Conservation (phyloP, 768 basidiomycete genomes). For the Tulasnella sp. region DNA sequence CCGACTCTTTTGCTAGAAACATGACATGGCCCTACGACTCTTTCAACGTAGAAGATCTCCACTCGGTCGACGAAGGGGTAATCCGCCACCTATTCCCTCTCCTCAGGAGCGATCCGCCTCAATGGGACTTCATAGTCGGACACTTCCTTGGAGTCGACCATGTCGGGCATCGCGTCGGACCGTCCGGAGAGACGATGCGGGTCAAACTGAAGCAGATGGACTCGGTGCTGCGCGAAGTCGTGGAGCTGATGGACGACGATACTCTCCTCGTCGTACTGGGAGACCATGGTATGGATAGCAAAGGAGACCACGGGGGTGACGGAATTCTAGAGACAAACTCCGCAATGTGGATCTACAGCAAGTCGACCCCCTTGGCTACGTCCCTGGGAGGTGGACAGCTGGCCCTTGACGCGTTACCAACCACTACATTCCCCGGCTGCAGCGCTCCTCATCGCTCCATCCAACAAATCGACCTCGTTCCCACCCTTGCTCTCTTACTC, state of each 20-base stretch:
- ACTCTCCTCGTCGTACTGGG: constrained; percentile 86
- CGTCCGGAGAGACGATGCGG: constrained; percentile 75
- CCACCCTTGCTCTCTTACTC: constrained; percentile 75
- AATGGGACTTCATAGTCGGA: constrained; percentile 82
- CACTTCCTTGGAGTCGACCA: constrained; percentile 96
- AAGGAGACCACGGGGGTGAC: constrained; percentile 94
- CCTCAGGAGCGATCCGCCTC: constrained; percentile 37
- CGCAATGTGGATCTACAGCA: constrained; percentile 88
- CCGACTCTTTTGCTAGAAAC: constrained; percentile 54
- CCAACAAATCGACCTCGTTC: constrained; percentile 89
- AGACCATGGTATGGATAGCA: constrained; percentile 93
- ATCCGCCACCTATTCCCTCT: constrained; percentile 72
- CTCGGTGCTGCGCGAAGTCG: constrained; percentile 55
- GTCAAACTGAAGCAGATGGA: constrained; percentile 85
- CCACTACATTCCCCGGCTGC: constrained; percentile 26
- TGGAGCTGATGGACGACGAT: constrained; percentile 64
- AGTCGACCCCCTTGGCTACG: constrained; percentile 37
- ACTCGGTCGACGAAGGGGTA: constrained; percentile 89
- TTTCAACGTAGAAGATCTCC: constrained; percentile 96
- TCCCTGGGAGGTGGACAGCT: not conserved
- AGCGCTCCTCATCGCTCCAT: constrained; percentile 41
- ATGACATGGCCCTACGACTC: constrained; percentile 84
- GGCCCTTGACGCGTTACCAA: constrained; percentile 44
- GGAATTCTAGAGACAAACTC: constrained; percentile 71
- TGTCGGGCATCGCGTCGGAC: constrained; percentile 87